Conservation (phyloP, 208 protist species). For the Leishmania mexicana region DNA sequence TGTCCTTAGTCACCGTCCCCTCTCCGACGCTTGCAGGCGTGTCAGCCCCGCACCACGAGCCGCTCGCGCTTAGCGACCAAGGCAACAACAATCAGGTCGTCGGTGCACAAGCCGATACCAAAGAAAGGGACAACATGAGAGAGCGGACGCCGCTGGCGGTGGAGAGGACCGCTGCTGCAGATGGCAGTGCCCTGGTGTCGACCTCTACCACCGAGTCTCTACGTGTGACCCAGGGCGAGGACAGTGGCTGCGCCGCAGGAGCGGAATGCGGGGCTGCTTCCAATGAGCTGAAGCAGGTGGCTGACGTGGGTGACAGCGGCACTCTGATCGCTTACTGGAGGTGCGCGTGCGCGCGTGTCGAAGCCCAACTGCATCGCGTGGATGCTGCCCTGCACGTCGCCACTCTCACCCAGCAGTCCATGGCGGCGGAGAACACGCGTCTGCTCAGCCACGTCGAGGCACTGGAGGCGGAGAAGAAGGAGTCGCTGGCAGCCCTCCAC, state of each 20-base stretch:
- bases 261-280: not conserved
- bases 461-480: conserved; percentile 19
- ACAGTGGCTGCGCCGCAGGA: not conserved
- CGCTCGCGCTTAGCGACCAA: not conserved
- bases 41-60: not conserved
- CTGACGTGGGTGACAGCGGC: not conserved
- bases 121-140: not conserved
- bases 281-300: not conserved
- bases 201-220: not conserved
- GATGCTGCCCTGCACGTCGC: conserved; percentile 40
- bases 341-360: conserved; percentile 17
- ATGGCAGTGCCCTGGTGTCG: conserved; percentile 14
- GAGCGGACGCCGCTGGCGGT: not conserved
- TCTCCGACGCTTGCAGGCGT: not conserved
- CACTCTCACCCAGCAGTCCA: conserved; percentile 37
- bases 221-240: not conserved
- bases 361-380: conserved; percentile 36
- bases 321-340: conserved; percentile 36
- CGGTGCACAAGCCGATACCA: not conserved
- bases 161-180: conserved; percentile 3
- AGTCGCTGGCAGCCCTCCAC: conserved; percentile 13
- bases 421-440: conserved; percentile 61
- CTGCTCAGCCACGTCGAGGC: conserved; percentile 46
- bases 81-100: not conserved
- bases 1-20: not conserved